These are phyloP conservation scores for Rhodotorula sp. DNA, from an alignment of 1,284 basidiomycete species.

Conservation along the genomic window DNA sequence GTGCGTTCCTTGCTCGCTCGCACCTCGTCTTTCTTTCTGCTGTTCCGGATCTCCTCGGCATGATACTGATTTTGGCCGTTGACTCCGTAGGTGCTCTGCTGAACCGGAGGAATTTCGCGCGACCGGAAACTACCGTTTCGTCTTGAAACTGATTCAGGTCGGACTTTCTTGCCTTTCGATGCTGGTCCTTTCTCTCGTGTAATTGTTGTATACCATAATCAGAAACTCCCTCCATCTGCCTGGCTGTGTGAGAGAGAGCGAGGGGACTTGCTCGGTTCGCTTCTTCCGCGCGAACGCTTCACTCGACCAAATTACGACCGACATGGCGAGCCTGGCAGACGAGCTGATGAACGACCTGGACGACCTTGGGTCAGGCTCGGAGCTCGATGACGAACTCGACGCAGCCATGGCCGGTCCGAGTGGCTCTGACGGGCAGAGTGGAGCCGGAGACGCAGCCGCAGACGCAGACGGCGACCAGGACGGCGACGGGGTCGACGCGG, in stretches of 20 bases:
- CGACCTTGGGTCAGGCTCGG: conserved; percentile 33
- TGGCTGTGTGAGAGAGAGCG: too few species aligned
- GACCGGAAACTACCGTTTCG: conserved; percentile 3
- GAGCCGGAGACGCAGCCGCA: conserved; percentile 14
- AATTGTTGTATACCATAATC: neutral
- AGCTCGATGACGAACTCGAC: conserved; percentile 19
- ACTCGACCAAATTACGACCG: neutral
- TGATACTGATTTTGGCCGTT: neutral
- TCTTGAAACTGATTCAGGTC: neutral
- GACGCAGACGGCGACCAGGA: conserved; percentile 48
- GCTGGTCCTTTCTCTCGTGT: neutral
- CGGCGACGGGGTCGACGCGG: conserved; percentile 32
- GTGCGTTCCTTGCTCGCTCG: conserved; percentile 13
- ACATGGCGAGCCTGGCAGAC: conserved; percentile 62
- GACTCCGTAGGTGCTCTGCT: conserved; percentile 22
- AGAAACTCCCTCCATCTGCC: too few species aligned
- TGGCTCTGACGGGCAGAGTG: neutral
- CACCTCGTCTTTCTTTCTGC: neutral
- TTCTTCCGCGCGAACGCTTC: neutral
- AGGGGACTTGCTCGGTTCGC: neutral
- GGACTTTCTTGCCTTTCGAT: neutral
- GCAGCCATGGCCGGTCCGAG: conserved; percentile 9
- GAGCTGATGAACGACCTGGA: conserved; percentile 82
- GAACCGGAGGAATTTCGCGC: conserved; percentile 33
- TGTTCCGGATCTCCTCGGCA: neutral